A percentile compares a stretch with the other conserved stretches of the same genome.
Conservation (phyloP, 148 eudicot genomes). For the Rhododendron kiyosumense region DNA sequence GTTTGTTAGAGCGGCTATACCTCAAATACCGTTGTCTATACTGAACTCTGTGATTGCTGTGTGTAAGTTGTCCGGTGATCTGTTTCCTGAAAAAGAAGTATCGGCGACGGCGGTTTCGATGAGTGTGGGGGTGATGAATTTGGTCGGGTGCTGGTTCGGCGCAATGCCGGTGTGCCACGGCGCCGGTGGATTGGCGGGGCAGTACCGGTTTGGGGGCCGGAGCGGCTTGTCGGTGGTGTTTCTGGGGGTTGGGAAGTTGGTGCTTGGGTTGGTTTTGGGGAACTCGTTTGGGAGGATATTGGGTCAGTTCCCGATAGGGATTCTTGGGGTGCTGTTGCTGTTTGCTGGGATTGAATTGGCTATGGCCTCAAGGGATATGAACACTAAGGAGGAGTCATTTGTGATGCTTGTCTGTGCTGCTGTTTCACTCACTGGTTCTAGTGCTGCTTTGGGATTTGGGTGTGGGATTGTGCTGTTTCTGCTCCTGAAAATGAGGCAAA, state of each 20-base stretch:
- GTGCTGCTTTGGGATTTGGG: constrained; percentile 54
- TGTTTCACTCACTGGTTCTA: constrained; percentile 55
- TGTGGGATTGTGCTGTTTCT: constrained; percentile 44
- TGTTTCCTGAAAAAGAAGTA: constrained; percentile 37
- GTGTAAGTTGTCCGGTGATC: constrained; percentile 43
- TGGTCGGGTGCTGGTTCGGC: constrained; percentile 60
- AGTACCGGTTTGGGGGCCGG: constrained; percentile 53
- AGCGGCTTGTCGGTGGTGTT: constrained; percentile 48
- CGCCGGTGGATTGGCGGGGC: constrained; percentile 58
- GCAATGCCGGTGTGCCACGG: constrained; percentile 67
- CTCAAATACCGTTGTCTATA: constrained; percentile 48
- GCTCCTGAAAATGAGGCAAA: constrained; percentile 41
- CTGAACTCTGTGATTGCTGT: constrained; percentile 54
- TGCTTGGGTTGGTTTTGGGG: constrained; percentile 40
- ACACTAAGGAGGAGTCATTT: constrained; percentile 47
- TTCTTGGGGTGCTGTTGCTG: constrained; percentile 46
- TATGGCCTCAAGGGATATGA: constrained; percentile 58
- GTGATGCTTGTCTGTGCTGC: constrained; percentile 61
- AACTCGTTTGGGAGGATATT: constrained; percentile 47
- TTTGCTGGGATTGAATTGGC: constrained; percentile 63
- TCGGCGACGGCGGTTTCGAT: constrained; percentile 43
- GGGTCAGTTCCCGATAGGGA: constrained; percentile 44
- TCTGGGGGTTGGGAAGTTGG: constrained; percentile 38
- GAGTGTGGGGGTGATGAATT: constrained; percentile 50
- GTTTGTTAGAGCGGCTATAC: constrained; percentile 40